Evolutionary conservation across 108 stramenopile species (phyloP).

Genomic region (Nitzschia sp.): DNA sequence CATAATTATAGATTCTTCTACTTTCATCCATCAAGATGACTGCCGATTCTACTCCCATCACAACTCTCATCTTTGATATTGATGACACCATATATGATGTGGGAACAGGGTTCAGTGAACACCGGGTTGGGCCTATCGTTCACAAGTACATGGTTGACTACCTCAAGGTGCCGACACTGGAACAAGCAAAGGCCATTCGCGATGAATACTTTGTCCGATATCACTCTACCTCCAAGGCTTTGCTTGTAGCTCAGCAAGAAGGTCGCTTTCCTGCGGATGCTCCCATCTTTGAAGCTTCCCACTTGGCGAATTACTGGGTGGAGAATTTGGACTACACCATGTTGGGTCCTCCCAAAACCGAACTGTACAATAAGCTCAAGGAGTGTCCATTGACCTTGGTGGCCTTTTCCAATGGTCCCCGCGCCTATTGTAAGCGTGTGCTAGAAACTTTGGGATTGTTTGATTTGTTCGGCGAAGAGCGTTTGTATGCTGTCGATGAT

Average conservation of each 20-base stretch:
- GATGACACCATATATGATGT: constrained; percentile 87
- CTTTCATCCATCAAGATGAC: too few species aligned
- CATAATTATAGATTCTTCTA: too few species aligned
- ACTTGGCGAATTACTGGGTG: constrained; percentile 73
- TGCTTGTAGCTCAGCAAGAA: constrained; percentile 69
- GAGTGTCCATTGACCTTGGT: constrained; percentile 47
- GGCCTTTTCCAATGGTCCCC: constrained; percentile 79
- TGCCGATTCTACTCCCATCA: background rate
- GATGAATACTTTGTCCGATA: constrained; percentile 73
- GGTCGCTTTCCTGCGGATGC: constrained; percentile 62
- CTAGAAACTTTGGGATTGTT: constrained; percentile 57
- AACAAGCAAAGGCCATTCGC: constrained; percentile 53
- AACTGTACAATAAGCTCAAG: constrained; percentile 44
- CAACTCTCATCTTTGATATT: constrained; percentile 81
- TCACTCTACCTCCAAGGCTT: constrained; percentile 79
- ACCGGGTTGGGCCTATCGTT: constrained; percentile 70
- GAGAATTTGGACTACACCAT: constrained; percentile 58
- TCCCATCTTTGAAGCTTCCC: constrained; percentile 17
- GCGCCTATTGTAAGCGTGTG: constrained; percentile 57
- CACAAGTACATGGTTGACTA: constrained; percentile 73
- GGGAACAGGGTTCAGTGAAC: constrained; percentile 72
- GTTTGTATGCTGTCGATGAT: constrained; percentile 78
- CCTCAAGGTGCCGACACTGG: constrained; percentile 46
- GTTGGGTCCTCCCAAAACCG: constrained; percentile 43
- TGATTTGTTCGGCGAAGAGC: constrained; percentile 56